Evolutionary conservation across 495 filamentous ascomycete species (phyloP).

Genomic region (Xylaria bambusicola): DNA sequence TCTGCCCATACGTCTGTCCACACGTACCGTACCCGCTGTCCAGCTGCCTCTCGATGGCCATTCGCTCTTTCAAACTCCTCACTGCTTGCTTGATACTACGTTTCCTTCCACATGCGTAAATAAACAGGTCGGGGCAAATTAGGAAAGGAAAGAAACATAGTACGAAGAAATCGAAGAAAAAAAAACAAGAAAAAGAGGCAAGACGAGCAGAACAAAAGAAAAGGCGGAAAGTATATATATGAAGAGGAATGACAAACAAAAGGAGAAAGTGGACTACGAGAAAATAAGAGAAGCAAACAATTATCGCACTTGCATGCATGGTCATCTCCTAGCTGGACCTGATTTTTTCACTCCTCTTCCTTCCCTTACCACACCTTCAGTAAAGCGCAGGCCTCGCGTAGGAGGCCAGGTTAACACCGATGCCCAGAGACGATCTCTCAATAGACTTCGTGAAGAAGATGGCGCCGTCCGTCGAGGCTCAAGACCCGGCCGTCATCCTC

Average conservation of each 20-base stretch:
- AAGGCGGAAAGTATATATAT: conserved; percentile 11
- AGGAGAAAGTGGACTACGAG: conserved; percentile 11
- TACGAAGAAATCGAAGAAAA: conserved; percentile 10
- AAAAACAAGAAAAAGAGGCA: conserved; percentile 9
- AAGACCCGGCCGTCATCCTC: conserved; percentile 83
- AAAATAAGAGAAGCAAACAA: conserved; percentile 1
- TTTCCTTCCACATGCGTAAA: background rate
- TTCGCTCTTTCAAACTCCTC: conserved; percentile 12
- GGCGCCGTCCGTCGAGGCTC: conserved; percentile 51
- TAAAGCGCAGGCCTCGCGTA: conserved; percentile 31
- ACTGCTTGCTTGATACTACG: background rate
- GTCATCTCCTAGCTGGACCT: conserved; percentile 6
- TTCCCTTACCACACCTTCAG: no score
- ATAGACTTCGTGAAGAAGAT: conserved; percentile 60
- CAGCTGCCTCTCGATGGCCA: conserved; percentile 8
- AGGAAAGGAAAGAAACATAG: conserved; percentile 8
- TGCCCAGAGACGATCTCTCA: conserved; percentile 64
- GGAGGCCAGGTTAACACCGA: conserved; percentile 49
- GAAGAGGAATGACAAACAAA: background rate
- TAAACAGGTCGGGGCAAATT: conserved; percentile 4
- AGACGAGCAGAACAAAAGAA: conserved; percentile 1
- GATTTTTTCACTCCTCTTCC: conserved; percentile 14
- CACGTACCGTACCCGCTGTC: conserved; percentile 21
- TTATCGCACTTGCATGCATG: conserved; percentile 6
- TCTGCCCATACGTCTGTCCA: conserved; percentile 16